Evolutionary conservation across 208 protist species (phyloP), one percentile per base, ranked within the genome.

Genomic region (Crithidia brevicula): DNA sequence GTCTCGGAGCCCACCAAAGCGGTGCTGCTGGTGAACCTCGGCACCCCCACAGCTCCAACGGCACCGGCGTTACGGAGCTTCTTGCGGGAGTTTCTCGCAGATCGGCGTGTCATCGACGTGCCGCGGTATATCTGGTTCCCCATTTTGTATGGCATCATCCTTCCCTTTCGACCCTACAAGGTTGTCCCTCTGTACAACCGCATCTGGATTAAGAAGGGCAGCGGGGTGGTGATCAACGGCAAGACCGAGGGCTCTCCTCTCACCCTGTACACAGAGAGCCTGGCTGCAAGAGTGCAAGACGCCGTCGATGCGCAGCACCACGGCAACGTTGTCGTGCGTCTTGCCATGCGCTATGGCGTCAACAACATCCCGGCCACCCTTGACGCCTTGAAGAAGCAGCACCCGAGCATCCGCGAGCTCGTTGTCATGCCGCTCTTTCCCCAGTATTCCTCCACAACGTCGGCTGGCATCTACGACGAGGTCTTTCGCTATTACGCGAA

Each of bases 401-500:
- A 51, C 22, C 49, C 65, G 0, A 40, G 53, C 2, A 10, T 74
- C 5, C 43, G 43, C 15, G 47, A 65, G 20, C 18, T 91, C 7
- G 61, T 88, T 6, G 66, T 91, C 23, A 49, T 88, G 27, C 82
- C 85, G 7, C 60, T 86, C 13, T 86, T 83, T 53, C 82, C 85
- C n/a, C 85, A 91, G 71, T 91, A 91, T 71, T 69, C 72, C 51
- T 78, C 78, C 54, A 74, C 74, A 9, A 77, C 76, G 0, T 72
- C 73, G 1, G 85, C 75, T 1, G 60, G 62, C 58, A 64, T 78
- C 28, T 84, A 74, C 20, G 85, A 91, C 42, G 78, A 72, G 46
- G 82, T 87, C 16, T 77, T 81, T 11, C 43, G 54, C 27, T 80
- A 62, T 52, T 62, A 72, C 31, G 58, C 20, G 4, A 57, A 77